These are phyloP conservation scores for Pseudisothecium myosuroides DNA, from an alignment of 225 moss, liverwort and hornwort species.

Conservation along the genomic window DNA sequence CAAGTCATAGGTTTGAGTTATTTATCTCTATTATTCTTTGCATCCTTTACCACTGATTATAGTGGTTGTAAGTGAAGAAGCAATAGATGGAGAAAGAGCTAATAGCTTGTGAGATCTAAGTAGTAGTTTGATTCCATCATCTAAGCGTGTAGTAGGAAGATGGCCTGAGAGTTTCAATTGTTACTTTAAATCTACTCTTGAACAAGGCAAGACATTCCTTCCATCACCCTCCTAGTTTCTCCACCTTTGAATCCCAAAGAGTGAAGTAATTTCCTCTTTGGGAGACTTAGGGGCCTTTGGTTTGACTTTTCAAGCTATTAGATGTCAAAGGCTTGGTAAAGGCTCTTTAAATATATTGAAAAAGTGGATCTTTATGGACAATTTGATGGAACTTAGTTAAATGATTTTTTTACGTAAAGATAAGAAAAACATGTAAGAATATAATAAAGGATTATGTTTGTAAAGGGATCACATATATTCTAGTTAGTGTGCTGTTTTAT, in stretches of 20 bases:
- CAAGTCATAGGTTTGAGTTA: too few species aligned
- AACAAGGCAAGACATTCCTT: too few species aligned
- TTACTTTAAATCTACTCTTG: fast-evolving
- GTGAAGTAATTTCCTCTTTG: fast-evolving
- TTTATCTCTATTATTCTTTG: background rate
- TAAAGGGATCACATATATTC: background rate
- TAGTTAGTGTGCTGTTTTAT: fast-evolving
- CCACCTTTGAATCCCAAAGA: too few species aligned
- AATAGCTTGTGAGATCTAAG: background rate
- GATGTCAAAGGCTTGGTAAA: too few species aligned
- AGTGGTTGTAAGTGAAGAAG: background rate
- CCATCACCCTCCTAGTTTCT: fast-evolving
- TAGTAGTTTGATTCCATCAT: background rate
- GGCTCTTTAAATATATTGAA: background rate
- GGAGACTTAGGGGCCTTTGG: fast-evolving
- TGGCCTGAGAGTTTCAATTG: background rate
- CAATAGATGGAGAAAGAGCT: fast-evolving
- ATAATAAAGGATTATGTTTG: fast-evolving
- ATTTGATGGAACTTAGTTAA: background rate
- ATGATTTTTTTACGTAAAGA: background rate
- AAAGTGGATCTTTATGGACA: background rate
- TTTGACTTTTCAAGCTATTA: background rate
- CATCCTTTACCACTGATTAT: background rate
- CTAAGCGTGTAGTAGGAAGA: fast-evolving
- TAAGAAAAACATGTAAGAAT: background rate